Base-by-base conservation (phyloP, 768 basidiomycete genomes). In the Suillus ampliporus region DNA sequence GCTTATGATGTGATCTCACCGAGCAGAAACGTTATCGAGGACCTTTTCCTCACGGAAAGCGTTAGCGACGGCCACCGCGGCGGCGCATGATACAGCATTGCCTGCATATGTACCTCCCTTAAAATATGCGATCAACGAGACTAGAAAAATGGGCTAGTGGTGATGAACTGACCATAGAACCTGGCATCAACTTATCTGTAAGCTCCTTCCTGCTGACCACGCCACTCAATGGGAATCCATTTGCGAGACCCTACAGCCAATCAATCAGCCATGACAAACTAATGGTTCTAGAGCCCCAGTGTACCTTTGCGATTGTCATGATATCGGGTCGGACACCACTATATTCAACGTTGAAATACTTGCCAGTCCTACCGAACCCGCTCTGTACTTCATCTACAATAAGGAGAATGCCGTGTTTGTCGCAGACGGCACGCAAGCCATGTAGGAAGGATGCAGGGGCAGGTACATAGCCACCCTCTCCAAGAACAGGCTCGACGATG, bases 381-480 rank as follows among this genome's bases (percentile, higher is more conserved):
- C 86, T 86, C 78, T 99, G 96, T 11, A 95, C 91, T 74, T 95
- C 93, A 64, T 95, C 92, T 44, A 91, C 76, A 68, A 95, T 91
- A 62, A 99, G 81, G 61, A 99, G 73, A 53, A 99, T 92, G 10
- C 83, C 87, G 72, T 99, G 82, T 73, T 89, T 82, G 72, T 97
- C 94, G 75, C 96, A 98, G n/a, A 95, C 82, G 57, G 82, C 81
- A 64, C 95, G 82, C 50, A 99, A 77, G 23, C 93, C 94, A 51
- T 85, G 82, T 63, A 99, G 75, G 80, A 92, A 99, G 23, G 86
- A 85, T 1, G 86, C 71, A 0, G 95, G 93, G 0, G 95, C 93
- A 34, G 93, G 89, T 17, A 97, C 92, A 75, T 99, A 98, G 1
- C 97, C 97, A 40, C 97, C 97, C 76, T 98, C 97, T 28, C 95